Evolutionary conservation across 73 alveolate species (phyloP).

Genomic region (Paramecium biaurelia): DNA sequence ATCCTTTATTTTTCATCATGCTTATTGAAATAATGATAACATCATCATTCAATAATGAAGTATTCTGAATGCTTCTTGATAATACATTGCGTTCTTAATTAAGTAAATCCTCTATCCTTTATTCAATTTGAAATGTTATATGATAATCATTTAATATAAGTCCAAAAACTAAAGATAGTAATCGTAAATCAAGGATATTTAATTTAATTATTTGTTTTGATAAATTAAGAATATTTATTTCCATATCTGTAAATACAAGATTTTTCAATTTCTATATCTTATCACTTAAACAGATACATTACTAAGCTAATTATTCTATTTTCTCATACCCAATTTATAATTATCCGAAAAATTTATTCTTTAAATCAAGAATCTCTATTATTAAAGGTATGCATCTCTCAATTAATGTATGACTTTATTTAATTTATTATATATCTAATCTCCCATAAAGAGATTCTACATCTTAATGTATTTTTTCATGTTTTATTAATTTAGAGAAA

Average conservation of each 20-base stretch:
- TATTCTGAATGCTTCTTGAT: not conserved
- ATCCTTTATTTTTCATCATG: not conserved
- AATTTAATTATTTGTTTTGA: not conserved
- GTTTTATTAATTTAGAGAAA: not conserved
- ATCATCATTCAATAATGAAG: not conserved
- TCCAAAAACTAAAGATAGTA: not conserved
- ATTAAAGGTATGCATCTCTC: not conserved
- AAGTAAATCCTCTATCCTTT: not conserved
- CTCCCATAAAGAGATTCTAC: not conserved
- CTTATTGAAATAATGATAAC: not conserved
- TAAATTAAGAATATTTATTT: not conserved
- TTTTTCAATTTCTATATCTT: not conserved
- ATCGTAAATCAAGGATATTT: not conserved
- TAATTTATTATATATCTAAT: not conserved
- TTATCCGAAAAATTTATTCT: not conserved
- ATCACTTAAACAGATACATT: not conserved
- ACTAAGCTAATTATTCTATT: not conserved
- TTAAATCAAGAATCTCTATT: not conserved
- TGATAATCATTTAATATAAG: not conserved
- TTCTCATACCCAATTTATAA: not conserved
- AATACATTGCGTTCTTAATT: not conserved
- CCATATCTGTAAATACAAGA: not conserved
- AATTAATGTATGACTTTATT: not conserved
- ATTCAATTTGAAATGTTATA: not conserved
- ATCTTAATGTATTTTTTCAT: not conserved